phyloP scores from a whole-genome alignment of 306 rosid genomes.

The Castanea mollissima region DNA sequence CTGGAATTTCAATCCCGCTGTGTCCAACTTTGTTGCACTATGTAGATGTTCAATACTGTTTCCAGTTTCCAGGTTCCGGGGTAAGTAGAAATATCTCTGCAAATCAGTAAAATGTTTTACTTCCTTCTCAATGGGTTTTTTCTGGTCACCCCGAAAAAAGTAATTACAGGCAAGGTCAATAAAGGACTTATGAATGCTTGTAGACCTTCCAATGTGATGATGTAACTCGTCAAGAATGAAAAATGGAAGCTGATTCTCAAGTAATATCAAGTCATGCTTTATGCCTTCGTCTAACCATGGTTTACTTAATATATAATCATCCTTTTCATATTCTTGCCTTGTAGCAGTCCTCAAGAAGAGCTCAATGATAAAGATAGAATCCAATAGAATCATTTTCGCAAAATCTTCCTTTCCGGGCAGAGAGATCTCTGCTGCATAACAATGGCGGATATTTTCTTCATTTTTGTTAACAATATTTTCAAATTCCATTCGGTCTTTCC shows the following conservation, averaged over 20 bases:
- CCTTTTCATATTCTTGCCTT: not conserved
- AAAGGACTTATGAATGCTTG: not conserved
- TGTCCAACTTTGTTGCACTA: conserved; percentile 10
- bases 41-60: not conserved
- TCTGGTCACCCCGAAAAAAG: not conserved
- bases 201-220: too few relatives aligned
- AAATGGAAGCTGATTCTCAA: not conserved
- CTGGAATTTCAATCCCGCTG: conserved; percentile 1
- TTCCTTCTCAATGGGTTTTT: not conserved
- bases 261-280: not conserved
- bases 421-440: not conserved
- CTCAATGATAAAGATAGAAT: conserved; percentile 27
- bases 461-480: not conserved
- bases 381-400: not conserved
- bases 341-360: conserved; percentile 6
- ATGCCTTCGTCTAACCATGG: not conserved
- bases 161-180: not conserved
- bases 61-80: not conserved
- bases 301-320: not conserved
- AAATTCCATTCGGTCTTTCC: not conserved
- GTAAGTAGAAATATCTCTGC: conserved; percentile 19
- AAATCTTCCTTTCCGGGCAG: not conserved
- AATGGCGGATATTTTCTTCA: not conserved
- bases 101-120: not conserved
- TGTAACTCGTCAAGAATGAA: too few relatives aligned